Percentiles rank a stretch among this genome's conserved stretches.
Evolutionary conservation across 2,329 filamentous ascomycete genomes (phyloP).

Genomic region (Aureobasidium lini): DNA sequence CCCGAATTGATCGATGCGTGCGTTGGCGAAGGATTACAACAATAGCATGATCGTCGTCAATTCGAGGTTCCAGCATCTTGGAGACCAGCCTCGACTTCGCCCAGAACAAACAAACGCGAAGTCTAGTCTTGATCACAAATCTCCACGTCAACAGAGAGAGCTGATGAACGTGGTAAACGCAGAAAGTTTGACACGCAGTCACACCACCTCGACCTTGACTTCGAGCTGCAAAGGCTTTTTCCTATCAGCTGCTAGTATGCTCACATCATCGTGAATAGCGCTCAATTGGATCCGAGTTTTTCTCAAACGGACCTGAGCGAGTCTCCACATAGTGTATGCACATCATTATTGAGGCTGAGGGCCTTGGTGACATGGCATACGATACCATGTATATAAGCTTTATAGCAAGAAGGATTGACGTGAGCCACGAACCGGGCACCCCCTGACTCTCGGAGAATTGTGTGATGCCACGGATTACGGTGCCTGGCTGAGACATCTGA

Average conservation of each 20-base stretch:
- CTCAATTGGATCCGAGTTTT: neutral
- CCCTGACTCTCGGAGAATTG: constrained; percentile 5
- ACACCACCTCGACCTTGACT: neutral
- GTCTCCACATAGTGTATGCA: constrained; percentile 8
- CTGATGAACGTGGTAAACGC: neutral
- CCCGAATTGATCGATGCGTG: neutral
- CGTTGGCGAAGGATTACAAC: neutral
- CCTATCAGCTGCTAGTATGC: neutral
- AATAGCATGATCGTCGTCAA: neutral
- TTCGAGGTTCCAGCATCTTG: neutral
- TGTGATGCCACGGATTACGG: neutral
- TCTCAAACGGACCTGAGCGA: neutral
- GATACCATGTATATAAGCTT: constrained; percentile 10
- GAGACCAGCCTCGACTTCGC: neutral
- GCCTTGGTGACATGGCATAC: neutral
- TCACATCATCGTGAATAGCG: neutral
- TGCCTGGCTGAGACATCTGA: constrained; percentile 9
- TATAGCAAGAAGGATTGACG: neutral
- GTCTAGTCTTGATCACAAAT: neutral
- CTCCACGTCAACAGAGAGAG: neutral
- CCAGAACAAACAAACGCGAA: constrained; percentile 2
- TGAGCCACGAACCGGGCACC: neutral
- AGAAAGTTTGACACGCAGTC: neutral
- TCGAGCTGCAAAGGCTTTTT: neutral
- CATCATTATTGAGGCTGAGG: neutral